A percentile compares a stretch with the other conserved stretches of the same genome.
Conservation (phyloP, 108 stramenopile genomes). For the Cyclotella baltica region DNA sequence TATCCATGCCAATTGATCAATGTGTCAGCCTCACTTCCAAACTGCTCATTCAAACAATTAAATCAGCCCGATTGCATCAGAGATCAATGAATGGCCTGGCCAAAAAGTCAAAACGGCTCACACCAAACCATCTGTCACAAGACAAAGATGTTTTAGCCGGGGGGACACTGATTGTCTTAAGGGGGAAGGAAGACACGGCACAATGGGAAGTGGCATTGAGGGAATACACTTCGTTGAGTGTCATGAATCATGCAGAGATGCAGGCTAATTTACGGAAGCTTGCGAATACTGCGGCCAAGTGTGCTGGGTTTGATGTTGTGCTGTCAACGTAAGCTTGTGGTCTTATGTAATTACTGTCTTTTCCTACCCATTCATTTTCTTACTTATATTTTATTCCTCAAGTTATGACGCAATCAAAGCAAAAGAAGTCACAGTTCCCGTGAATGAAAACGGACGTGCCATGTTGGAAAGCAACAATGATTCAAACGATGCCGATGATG, state of each 20-base stretch:
- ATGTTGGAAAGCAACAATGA: constrained; percentile 36
- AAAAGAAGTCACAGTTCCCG: constrained; percentile 62
- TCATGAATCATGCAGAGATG: constrained; percentile 66
- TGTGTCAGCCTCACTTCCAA: constrained; percentile 26
- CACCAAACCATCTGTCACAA: constrained; percentile 22
- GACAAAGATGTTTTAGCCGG: constrained; percentile 33
- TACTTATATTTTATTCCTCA: constrained; percentile 35
- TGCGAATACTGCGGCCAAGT: constrained; percentile 55
- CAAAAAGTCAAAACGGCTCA: constrained; percentile 11
- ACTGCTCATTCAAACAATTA: constrained; percentile 23
- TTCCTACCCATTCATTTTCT: too few species aligned
- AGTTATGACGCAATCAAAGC: constrained; percentile 73
- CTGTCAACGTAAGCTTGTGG: constrained; percentile 3
- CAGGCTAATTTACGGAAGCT: constrained; percentile 60
- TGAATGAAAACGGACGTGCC: constrained; percentile 58
- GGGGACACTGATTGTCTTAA: constrained; percentile 65
- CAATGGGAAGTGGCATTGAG: constrained; percentile 66
- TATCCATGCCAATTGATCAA: constrained; percentile 39
- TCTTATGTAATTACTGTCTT: neutral
- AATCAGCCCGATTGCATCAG: constrained; percentile 22
- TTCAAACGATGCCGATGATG: constrained; percentile 16
- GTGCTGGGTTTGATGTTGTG: constrained; percentile 63
- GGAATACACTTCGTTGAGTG: constrained; percentile 67
- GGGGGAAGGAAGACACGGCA: constrained; percentile 60
- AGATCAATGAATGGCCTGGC: constrained; percentile 24